Evolutionary conservation across 2,329 filamentous ascomycete species (phyloP).

Genomic region (Drechslerella coelobrocha): DNA sequence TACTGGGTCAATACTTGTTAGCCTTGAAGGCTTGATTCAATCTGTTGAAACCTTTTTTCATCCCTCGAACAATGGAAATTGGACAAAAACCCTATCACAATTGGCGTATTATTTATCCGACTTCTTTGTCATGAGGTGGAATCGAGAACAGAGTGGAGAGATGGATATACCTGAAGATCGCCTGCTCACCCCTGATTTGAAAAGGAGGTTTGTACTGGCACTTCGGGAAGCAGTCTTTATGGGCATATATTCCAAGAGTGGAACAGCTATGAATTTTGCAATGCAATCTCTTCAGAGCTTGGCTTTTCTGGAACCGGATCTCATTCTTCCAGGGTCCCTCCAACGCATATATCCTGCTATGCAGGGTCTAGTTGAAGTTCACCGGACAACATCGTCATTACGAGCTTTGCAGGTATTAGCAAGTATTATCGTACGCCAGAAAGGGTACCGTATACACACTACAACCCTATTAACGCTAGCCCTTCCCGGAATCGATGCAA

Average conservation of each 20-base stretch:
- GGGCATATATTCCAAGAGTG: slow-evolving; percentile 96
- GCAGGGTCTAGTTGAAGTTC: slow-evolving; percentile 95
- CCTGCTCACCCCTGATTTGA: slow-evolving; percentile 78
- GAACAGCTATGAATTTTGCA: slow-evolving; percentile 87
- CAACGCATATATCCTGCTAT: slow-evolving; percentile 97
- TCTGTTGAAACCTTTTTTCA: slow-evolving; percentile 99
- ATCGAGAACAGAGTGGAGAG: slow-evolving; percentile 90
- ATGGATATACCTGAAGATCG: slow-evolving; percentile 83
- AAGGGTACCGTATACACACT: slow-evolving; percentile 95
- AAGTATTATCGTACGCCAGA: slow-evolving; percentile 87
- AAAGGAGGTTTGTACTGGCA: slow-evolving; percentile 85
- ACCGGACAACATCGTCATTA: slow-evolving; percentile 91
- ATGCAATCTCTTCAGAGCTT: slow-evolving; percentile 87
- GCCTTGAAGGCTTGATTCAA: slow-evolving; percentile 88
- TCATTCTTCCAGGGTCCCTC: slow-evolving; percentile 89
- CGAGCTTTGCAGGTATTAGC: slow-evolving; percentile 90
- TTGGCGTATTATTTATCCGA: slow-evolving; percentile 91
- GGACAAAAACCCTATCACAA: slow-evolving; percentile 89
- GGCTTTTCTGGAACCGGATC: slow-evolving; percentile 85
- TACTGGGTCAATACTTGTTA: slow-evolving; percentile 80
- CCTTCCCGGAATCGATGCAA: slow-evolving; percentile 93
- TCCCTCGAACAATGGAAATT: slow-evolving; percentile 89
- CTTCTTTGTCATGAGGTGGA: slow-evolving; percentile 97
- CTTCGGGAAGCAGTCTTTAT: slow-evolving; percentile 94
- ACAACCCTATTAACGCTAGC: slow-evolving; percentile 92